These are phyloP conservation scores for Typha latifolia DNA, from an alignment of 176 grass and related monocot species.

Conservation along the genomic window DNA sequence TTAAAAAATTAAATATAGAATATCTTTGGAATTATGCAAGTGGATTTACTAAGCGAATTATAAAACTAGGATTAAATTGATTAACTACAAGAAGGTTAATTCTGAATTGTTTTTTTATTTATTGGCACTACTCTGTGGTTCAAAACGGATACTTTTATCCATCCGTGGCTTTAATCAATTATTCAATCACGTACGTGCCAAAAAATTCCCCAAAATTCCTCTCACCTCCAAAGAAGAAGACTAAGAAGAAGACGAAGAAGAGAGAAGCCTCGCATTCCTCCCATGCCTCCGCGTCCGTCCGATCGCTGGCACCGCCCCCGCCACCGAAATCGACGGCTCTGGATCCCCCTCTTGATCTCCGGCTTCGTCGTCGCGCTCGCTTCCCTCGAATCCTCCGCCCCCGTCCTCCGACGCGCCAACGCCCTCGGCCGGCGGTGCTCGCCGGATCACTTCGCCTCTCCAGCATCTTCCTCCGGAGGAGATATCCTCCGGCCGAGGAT, in stretches of 20 bases:
- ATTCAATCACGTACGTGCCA: too few species aligned
- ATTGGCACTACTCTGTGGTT: too few species aligned
- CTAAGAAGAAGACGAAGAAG: too few species aligned
- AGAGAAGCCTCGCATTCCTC: too few species aligned
- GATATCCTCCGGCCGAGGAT: constrained; percentile 17
- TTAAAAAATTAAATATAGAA: too few species aligned
- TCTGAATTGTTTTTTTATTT: too few species aligned
- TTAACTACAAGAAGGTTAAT: too few species aligned
- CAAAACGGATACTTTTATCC: too few species aligned
- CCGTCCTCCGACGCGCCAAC: constrained; percentile 4
- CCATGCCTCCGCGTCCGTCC: constrained; percentile 8
- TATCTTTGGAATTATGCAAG: too few species aligned
- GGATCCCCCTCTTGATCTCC: not conserved
- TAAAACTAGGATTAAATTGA: too few species aligned
- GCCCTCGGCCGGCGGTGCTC: constrained; percentile 23
- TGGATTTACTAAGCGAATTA: too few species aligned
- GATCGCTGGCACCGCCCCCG: not conserved
- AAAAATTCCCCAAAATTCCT: not conserved
- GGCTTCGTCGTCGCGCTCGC: constrained; percentile 21
- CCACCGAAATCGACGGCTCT: constrained; percentile 7
- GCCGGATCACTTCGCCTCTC: not conserved
- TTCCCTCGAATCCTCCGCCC: constrained; percentile 6
- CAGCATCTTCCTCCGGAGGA: not conserved
- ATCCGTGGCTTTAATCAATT: too few species aligned
- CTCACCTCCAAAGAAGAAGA: not conserved